These are phyloP conservation scores for Crithidia fasciculata DNA, from an alignment of 208 protist genomes.

Conservation along the genomic window DNA sequence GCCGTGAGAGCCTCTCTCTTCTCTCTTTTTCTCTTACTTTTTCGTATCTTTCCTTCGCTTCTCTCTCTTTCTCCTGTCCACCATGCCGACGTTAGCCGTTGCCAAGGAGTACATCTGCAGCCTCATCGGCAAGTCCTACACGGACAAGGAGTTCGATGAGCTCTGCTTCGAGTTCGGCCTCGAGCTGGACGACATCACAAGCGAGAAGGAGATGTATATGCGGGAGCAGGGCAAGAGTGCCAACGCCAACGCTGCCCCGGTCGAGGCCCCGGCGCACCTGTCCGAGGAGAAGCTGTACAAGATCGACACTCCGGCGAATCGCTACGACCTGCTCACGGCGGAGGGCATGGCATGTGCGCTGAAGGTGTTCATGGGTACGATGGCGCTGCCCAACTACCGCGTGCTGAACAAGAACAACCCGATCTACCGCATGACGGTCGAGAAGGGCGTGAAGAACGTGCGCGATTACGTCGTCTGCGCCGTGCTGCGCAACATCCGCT, in stretches of 20 bases:
- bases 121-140: slow-evolving; percentile 85
- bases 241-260: slow-evolving; percentile 16
- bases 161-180: slow-evolving; percentile 98
- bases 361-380: slow-evolving; percentile 89
- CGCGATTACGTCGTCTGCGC: slow-evolving; percentile 98
- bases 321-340: slow-evolving; percentile 98
- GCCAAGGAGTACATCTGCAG: slow-evolving; percentile 77
- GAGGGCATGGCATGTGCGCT: slow-evolving; percentile 93
- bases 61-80: slow-evolving; percentile 8
- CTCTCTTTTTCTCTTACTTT: slow-evolving; percentile 14
- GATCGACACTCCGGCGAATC: slow-evolving; percentile 98
- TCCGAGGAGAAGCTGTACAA: slow-evolving; percentile 96
- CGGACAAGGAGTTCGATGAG: slow-evolving; percentile 95
- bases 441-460: slow-evolving; percentile 81
- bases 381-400: slow-evolving; percentile 71
- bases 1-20: neutral
- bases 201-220: slow-evolving; percentile 93
- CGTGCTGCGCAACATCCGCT: slow-evolving; percentile 96
- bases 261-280: slow-evolving; percentile 64
- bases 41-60: slow-evolving; percentile 1
- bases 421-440: slow-evolving; percentile 87
- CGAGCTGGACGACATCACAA: slow-evolving; percentile 98
- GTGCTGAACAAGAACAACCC: slow-evolving; percentile 64
- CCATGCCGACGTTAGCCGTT: slow-evolving; percentile 90
- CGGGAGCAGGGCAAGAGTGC: slow-evolving; percentile 83